These are phyloP conservation scores for Candolleomyces efflorescens DNA, from an alignment of 768 basidiomycete species.

Conservation along the genomic window DNA sequence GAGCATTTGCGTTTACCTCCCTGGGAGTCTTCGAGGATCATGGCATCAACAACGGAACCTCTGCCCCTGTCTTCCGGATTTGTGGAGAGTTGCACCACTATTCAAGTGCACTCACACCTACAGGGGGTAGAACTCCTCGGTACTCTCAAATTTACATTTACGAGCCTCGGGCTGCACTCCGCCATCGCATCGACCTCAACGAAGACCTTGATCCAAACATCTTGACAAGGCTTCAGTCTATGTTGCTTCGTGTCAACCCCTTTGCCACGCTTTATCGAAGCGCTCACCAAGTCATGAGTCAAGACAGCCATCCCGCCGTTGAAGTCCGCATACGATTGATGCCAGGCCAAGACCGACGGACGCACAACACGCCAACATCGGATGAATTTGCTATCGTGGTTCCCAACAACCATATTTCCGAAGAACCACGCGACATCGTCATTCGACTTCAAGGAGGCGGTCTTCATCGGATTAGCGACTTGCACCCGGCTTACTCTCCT, in stretches of 20 bases:
- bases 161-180: conserved; percentile 31
- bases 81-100: conserved; percentile 32
- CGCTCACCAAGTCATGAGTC: conserved; percentile 27
- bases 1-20: conserved; percentile 36
- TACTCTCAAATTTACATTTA: conserved; percentile 39
- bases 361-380: conserved; percentile 35
- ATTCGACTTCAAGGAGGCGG: conserved; percentile 16
- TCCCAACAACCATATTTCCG: neutral
- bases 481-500: conserved; percentile 28
- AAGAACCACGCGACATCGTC: conserved; percentile 28
- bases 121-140: conserved; percentile 11
- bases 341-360: conserved; percentile 23
- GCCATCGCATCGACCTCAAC: conserved; percentile 22
- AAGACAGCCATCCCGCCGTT: conserved; percentile 14
- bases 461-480: conserved; percentile 28
- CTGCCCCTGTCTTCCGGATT: conserved; percentile 28
- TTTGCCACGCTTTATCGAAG: conserved; percentile 27
- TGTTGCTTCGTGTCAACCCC: conserved; percentile 15
- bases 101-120: conserved; percentile 27
- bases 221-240: conserved; percentile 20
- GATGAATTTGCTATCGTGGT: conserved; percentile 10
- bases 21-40: conserved; percentile 24
- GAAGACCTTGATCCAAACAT: conserved; percentile 13
- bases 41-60: conserved; percentile 14
- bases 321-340: conserved; percentile 16